Base-by-base conservation (phyloP, 2,329 filamentous ascomycete species). In the Sordariomycetes sp. region DNA sequence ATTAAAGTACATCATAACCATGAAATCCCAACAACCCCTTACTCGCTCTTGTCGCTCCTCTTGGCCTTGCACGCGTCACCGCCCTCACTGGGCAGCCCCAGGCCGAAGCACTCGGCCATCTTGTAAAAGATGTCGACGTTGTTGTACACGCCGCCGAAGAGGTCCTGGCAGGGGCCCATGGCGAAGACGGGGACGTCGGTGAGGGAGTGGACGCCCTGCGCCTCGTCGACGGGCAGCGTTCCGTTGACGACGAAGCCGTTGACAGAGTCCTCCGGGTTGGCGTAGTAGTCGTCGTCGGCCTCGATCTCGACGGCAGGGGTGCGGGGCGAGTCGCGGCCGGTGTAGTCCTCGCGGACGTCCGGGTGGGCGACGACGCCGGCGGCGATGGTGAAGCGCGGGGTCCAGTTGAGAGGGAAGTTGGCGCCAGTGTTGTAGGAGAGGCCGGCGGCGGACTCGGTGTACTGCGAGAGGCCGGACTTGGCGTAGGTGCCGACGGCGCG, bases 371-470 rank as follows among this genome's bases (percentile, higher is more conserved):
- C 81, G 36, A 89, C 70, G 55, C 89, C 89, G 48, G 83, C 79
- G 58, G 87, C 88, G 55, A 95, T 81, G 59, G 87, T 86, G 72
- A 92, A 94, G 35, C 89, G 81, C 15, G 89, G 89, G 67, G 89
- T 86, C 89, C 89, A 94, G 74, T 89, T 90, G 61, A 80, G 76
- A 22, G 89, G 89, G 76, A 94, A 95, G 73, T 87, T 81, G 63
- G 81, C 76, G 55, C 86, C 85, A 24, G 87, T 87, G 63, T 78
- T 79, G 75, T 92, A 92, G 58, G 80, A 80, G 62, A 87, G 77
- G 59, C 79, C 78, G 42, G 74, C 70, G 61, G 73, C 71, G 57
- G 76, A 72, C 50, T 80, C 73, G 4, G 80, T 82, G 77, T 95
- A 95, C 69, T 90, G 85, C 0, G 84, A 88, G 12, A 86, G 74